A percentile compares a stretch with the other conserved stretches of the same genome.
Conservation (phyloP, 2,329 filamentous ascomycete genomes). For the Fusarium sp. region DNA sequence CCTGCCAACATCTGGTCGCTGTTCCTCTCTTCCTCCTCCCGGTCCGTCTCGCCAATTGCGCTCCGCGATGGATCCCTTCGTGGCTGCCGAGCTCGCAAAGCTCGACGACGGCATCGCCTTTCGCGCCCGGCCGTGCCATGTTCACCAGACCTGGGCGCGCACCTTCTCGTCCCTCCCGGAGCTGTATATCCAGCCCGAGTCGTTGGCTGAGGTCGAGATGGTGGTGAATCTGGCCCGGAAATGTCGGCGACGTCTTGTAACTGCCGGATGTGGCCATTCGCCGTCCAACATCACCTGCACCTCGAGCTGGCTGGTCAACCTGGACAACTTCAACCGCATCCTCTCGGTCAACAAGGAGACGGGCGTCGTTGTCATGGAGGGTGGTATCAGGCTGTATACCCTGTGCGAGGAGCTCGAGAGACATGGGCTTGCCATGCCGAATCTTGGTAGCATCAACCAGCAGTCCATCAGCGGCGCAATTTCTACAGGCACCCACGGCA, state of each 20-base stretch:
- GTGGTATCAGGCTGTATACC: slow-evolving; percentile 86
- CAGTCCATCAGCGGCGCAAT: slow-evolving; percentile 96
- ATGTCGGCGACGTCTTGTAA: slow-evolving; percentile 86
- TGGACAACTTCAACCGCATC: slow-evolving; percentile 85
- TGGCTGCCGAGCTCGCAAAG: slow-evolving; percentile 53
- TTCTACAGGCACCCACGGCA: slow-evolving; percentile 93
- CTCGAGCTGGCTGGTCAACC: slow-evolving; percentile 93
- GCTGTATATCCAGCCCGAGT: slow-evolving; percentile 89
- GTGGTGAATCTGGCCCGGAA: slow-evolving; percentile 83
- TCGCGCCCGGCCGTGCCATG: slow-evolving; percentile 79
- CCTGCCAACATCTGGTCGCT: slow-evolving; percentile 15
- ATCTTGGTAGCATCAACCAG: slow-evolving; percentile 93
- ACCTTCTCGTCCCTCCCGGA: slow-evolving; percentile 93
- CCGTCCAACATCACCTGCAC: slow-evolving; percentile 94
- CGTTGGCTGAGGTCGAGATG: slow-evolving; percentile 86
- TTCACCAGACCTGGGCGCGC: slow-evolving; percentile 94
- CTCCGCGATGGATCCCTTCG: slow-evolving; percentile 56
- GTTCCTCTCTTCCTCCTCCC: background rate
- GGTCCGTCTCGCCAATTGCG: background rate
- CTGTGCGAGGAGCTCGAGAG: slow-evolving; percentile 82
- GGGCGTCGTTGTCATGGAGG: slow-evolving; percentile 82
- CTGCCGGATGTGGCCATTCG: slow-evolving; percentile 92
- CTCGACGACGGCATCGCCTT: slow-evolving; percentile 74
- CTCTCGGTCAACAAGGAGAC: slow-evolving; percentile 77
- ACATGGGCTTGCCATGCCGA: slow-evolving; percentile 87